Evolutionary conservation across 345 rosid species (phyloP).

Genomic region (Pugionium cornutum): DNA sequence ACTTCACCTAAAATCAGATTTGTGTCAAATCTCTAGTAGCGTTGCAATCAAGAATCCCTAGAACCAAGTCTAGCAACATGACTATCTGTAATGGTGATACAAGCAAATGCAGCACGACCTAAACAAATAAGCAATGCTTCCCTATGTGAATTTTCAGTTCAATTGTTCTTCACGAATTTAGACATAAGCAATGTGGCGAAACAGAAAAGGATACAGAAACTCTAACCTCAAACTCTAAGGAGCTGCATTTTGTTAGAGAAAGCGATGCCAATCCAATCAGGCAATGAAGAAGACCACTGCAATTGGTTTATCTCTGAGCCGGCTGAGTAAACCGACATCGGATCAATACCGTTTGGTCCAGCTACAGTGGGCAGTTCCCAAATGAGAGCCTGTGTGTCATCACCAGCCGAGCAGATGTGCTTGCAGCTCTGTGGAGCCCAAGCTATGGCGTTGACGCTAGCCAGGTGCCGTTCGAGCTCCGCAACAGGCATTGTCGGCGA

Average conservation of each 20-base stretch:
- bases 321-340: conserved; percentile 82
- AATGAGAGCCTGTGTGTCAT: conserved; percentile 78
- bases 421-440: conserved; percentile 84
- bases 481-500: conserved; percentile 76
- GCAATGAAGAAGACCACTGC: conserved; percentile 82
- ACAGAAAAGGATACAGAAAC: not conserved
- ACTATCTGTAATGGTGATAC: not conserved
- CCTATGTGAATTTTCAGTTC: not conserved
- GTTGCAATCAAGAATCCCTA: conserved; percentile 4
- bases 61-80: conserved; percentile 2
- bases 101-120: not conserved
- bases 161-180: not conserved
- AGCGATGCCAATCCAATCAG: conserved; percentile 93
- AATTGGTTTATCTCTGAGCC: conserved; percentile 86
- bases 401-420: conserved; percentile 88
- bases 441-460: conserved; percentile 69
- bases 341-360: conserved; percentile 93
- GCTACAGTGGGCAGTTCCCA: conserved; percentile 97
- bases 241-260: conserved; percentile 88
- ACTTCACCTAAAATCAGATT: not conserved
- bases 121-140: not conserved
- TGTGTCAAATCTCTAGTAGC: not conserved
- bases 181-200: not conserved
- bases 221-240: conserved; percentile 70
- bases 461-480: conserved; percentile 68